phyloP scores from a whole-genome alignment of 805 yeast species.

The Hyphopichia homilentoma region DNA sequence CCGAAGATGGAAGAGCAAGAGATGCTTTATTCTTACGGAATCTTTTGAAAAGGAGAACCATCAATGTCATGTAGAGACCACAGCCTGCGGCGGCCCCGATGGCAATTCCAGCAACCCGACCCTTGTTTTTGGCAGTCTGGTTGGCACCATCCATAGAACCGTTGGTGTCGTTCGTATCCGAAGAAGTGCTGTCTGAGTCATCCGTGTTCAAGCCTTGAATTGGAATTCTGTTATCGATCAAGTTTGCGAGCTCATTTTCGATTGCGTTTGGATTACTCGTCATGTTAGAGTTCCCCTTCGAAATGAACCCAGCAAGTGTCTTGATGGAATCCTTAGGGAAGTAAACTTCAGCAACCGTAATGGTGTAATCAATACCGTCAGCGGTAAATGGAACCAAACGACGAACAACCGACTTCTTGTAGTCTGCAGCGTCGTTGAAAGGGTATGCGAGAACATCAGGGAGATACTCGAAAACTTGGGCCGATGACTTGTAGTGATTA shows the following conservation, averaged over 20 bases:
- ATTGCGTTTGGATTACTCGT: slow-evolving; percentile 59
- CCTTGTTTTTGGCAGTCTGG: slow-evolving; percentile 18
- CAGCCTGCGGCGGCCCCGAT: slow-evolving; percentile 83
- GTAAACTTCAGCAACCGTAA: slow-evolving; percentile 85
- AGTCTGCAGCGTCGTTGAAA: slow-evolving; percentile 33
- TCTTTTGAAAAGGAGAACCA: slow-evolving; percentile 52
- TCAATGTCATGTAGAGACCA: slow-evolving; percentile 54
- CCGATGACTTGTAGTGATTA: slow-evolving; percentile 65
- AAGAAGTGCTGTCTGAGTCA: slow-evolving; percentile 11
- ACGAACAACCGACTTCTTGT: slow-evolving; percentile 51
- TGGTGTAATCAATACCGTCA: slow-evolving; percentile 51
- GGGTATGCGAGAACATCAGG: slow-evolving; percentile 72
- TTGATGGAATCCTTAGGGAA: slow-evolving; percentile 58
- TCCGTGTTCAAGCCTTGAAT: slow-evolving; percentile 39
- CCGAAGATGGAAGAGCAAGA: slow-evolving; percentile 38
- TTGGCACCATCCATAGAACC: slow-evolving; percentile 26
- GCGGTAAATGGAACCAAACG: slow-evolving; percentile 76
- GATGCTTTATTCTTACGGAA: slow-evolving; percentile 41
- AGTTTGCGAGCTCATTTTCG: slow-evolving; percentile 52
- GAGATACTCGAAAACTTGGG: slow-evolving; percentile 80
- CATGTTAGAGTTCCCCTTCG: slow-evolving; percentile 50
- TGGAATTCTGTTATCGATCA: slow-evolving; percentile 73
- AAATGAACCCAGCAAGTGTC: slow-evolving; percentile 47
- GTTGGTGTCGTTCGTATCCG: slow-evolving; percentile 12
- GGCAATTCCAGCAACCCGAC: slow-evolving; percentile 69